Percentiles rank a stretch among this genome's conserved stretches.
Evolutionary conservation across 768 basidiomycete species (phyloP).

Genomic region (Gymnopilus dilepis): DNA sequence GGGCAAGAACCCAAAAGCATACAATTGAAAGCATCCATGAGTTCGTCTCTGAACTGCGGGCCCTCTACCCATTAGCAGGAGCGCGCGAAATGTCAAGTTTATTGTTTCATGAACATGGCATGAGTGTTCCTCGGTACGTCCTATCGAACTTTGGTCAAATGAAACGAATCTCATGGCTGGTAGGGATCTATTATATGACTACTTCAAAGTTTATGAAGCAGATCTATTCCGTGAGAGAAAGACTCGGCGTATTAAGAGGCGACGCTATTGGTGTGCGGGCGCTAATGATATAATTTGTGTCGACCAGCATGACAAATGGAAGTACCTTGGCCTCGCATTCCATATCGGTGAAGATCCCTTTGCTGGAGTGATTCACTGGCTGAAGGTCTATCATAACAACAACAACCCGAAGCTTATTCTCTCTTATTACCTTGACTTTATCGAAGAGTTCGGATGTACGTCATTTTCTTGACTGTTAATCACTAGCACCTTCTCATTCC

Average conservation of each 20-base stretch:
- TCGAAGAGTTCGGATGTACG: constrained; percentile 14
- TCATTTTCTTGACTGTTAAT: neutral
- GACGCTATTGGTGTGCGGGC: constrained; percentile 6
- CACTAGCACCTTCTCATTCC: constrained; percentile 5
- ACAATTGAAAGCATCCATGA: neutral
- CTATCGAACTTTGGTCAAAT: neutral
- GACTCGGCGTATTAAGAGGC: constrained; percentile 7
- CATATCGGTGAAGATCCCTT: constrained; percentile 38
- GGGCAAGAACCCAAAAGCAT: neutral
- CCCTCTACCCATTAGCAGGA: neutral
- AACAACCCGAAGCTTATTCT: constrained; percentile 33
- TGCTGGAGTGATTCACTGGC: constrained; percentile 33
- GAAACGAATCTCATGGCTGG: neutral
- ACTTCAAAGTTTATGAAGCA: neutral
- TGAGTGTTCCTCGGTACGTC: constrained; percentile 9
- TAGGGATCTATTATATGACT: neutral
- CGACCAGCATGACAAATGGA: constrained; percentile 43
- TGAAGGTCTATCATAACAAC: constrained; percentile 42
- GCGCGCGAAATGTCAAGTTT: neutral
- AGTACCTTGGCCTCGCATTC: constrained; percentile 37
- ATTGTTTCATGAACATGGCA: neutral
- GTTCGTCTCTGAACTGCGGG: neutral
- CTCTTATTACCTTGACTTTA: constrained; percentile 34
- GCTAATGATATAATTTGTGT: constrained; percentile 35
- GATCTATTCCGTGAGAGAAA: neutral